A percentile compares a stretch with the other conserved stretches of the same genome.
Evolutionary conservation across 2,329 filamentous ascomycete species (phyloP).

Genomic region (Emmonsiellopsis sp.): DNA sequence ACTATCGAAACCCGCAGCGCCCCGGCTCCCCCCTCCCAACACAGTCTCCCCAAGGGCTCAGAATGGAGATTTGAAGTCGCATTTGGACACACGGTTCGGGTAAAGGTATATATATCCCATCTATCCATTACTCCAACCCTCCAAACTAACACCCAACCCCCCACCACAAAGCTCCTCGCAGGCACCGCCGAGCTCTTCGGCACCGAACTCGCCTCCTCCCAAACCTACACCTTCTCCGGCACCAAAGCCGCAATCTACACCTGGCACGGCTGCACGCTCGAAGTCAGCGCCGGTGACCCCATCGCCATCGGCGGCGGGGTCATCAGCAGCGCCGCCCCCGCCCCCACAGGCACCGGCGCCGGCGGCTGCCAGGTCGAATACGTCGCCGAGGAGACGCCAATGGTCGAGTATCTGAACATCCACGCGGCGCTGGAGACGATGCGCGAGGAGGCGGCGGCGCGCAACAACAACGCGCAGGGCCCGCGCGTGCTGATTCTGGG

Average conservation of each 20-base stretch:
- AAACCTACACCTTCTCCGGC: slow-evolving; percentile 70
- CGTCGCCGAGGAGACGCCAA: slow-evolving; percentile 67
- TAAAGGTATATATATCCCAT: slow-evolving; percentile 36
- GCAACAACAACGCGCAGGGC: slow-evolving; percentile 40
- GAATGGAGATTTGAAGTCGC: slow-evolving; percentile 75
- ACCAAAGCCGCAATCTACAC: slow-evolving; percentile 83
- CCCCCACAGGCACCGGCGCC: slow-evolving; percentile 27
- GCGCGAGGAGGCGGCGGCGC: slow-evolving; percentile 50
- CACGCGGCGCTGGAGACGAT: slow-evolving; percentile 76
- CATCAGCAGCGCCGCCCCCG: slow-evolving; percentile 1
- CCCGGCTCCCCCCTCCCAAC: slow-evolving; percentile 33
- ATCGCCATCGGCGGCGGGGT: slow-evolving; percentile 18
- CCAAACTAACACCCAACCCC: background rate
- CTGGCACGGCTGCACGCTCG: slow-evolving; percentile 80
- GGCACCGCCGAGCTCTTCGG: slow-evolving; percentile 92
- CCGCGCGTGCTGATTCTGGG: slow-evolving; percentile 82
- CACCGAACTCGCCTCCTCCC: slow-evolving; percentile 76
- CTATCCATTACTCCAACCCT: background rate
- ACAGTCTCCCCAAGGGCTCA: slow-evolving; percentile 52
- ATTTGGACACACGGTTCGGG: slow-evolving; percentile 41
- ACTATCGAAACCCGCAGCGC: slow-evolving; percentile 39
- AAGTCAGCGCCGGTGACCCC: slow-evolving; percentile 56
- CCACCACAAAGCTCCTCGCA: slow-evolving; percentile 51
- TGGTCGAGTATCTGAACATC: slow-evolving; percentile 70
- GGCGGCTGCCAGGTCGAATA: slow-evolving; percentile 61